Percentiles rank a stretch among this genome's conserved stretches.
Evolutionary conservation across 768 basidiomycete species (phyloP).

Genomic region (Mycena galopus): DNA sequence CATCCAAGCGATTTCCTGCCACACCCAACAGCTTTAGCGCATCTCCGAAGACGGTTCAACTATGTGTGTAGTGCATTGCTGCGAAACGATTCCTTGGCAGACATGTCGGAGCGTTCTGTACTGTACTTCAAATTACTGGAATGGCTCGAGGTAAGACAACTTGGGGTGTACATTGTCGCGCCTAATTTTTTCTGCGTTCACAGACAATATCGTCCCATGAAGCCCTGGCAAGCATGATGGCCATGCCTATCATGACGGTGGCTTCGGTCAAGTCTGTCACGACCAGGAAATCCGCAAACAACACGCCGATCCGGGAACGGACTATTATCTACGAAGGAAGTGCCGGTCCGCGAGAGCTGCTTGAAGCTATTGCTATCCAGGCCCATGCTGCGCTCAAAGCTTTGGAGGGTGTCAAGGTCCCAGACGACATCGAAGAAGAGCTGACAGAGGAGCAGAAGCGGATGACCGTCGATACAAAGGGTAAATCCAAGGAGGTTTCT

Average conservation of each 20-base stretch:
- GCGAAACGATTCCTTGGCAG: conserved; percentile 91
- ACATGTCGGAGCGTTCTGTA: conserved; percentile 90
- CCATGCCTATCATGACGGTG: conserved; percentile 95
- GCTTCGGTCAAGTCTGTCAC: conserved; percentile 74
- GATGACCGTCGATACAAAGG: conserved; percentile 76
- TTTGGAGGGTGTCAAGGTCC: conserved; percentile 72
- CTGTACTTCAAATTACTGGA: conserved; percentile 92
- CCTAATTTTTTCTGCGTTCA: conserved; percentile 18
- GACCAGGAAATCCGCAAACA: conserved; percentile 63
- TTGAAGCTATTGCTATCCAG: conserved; percentile 93
- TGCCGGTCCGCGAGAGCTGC: conserved; percentile 89
- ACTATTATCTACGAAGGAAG: conserved; percentile 92
- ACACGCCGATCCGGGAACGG: conserved; percentile 77
- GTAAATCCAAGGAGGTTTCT: conserved; percentile 72
- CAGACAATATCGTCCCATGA: conserved; percentile 95
- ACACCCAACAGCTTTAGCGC: conserved; percentile 93
- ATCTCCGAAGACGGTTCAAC: conserved; percentile 92
- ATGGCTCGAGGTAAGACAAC: conserved; percentile 86
- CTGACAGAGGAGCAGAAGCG: conserved; percentile 93
- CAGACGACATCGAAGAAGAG: conserved; percentile 65
- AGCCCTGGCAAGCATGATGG: conserved; percentile 94
- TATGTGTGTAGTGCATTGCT: conserved; percentile 87
- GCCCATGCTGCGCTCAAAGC: conserved; percentile 93
- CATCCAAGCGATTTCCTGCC: conserved; percentile 91
- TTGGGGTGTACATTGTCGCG: conserved; percentile 1